Conservation (phyloP, 257 asterid species). For the Petunia axillaris region DNA sequence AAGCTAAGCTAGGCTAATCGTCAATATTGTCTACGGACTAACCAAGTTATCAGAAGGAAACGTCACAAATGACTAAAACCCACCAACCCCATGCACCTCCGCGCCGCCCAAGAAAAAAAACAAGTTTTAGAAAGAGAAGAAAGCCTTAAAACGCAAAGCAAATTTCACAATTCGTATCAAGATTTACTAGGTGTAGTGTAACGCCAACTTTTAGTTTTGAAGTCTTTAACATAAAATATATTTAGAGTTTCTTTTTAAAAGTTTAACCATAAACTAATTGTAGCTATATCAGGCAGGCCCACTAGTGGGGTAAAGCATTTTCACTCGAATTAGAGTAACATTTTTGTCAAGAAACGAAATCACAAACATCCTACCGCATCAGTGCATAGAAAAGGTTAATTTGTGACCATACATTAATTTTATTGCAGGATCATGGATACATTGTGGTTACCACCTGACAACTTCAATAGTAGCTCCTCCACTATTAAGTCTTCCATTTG, state of each 20-base stretch:
- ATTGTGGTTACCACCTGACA: constrained; percentile 83
- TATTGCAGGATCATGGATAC: constrained; percentile 75
- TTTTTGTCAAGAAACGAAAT: too few relatives aligned
- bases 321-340: too few relatives aligned
- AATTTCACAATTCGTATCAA: too few relatives aligned
- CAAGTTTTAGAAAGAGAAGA: too few relatives aligned
- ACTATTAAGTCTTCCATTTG: constrained; percentile 81
- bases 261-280: too few relatives aligned
- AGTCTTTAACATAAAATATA: too few relatives aligned
- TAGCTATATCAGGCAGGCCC: too few relatives aligned
- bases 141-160: too few relatives aligned
- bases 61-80: not conserved
- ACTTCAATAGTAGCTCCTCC: constrained; percentile 90
- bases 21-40: not conserved
- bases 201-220: not conserved
- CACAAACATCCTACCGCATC: too few relatives aligned
- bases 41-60: not conserved
- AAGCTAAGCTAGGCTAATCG: not conserved
- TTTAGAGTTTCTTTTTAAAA: not conserved
- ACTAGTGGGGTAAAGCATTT: too few relatives aligned
- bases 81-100: not conserved
- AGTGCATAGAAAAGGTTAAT: too few relatives aligned
- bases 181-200: not conserved
- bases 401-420: not conserved
- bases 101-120: not conserved